A percentile compares a stretch with the other conserved stretches of the same genome.
These are phyloP conservation scores for Hydnomerulius pinastri DNA, from an alignment of 768 basidiomycete genomes.

Conservation along the genomic window DNA sequence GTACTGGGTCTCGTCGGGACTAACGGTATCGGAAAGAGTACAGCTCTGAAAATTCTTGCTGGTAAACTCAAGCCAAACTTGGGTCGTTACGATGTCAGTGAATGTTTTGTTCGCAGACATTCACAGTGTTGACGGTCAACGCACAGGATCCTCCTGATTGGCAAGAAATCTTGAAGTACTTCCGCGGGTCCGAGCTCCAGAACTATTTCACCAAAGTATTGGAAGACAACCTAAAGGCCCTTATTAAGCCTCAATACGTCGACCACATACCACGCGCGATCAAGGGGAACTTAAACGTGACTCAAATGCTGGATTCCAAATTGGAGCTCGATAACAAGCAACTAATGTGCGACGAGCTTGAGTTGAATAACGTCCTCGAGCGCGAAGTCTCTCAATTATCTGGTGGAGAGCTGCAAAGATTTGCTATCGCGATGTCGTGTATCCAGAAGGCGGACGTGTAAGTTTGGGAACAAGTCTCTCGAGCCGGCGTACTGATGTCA, in stretches of 20 bases:
- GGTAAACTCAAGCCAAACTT: slow-evolving; percentile 98
- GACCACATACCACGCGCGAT: slow-evolving; percentile 97
- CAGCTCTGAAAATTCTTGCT: slow-evolving; percentile 93
- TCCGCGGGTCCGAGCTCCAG: slow-evolving; percentile 97
- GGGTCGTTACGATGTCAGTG: slow-evolving; percentile 88
- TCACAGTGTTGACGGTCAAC: slow-evolving; percentile 3
- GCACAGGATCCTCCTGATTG: slow-evolving; percentile 94
- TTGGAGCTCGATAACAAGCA: slow-evolving; percentile 88
- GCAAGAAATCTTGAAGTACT: slow-evolving; percentile 98
- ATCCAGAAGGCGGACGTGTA: slow-evolving; percentile 95
- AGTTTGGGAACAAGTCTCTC: slow-evolving; percentile 31
- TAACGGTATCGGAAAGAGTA: slow-evolving; percentile 99
- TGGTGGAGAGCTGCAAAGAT: slow-evolving; percentile 96
- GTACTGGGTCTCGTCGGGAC: slow-evolving; percentile 98
- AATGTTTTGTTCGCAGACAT: background rate
- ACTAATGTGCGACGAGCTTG: slow-evolving; percentile 81
- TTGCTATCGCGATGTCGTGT: slow-evolving; percentile 97
- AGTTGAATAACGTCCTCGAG: slow-evolving; percentile 82
- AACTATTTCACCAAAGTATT: slow-evolving; percentile 99
- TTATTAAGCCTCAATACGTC: slow-evolving; percentile 99
- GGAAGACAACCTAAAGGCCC: slow-evolving; percentile 96
- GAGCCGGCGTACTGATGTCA: slow-evolving; percentile 5
- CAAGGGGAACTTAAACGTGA: slow-evolving; percentile 85
- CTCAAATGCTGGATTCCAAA: slow-evolving; percentile 91
- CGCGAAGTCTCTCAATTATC: slow-evolving; percentile 86